These are phyloP conservation scores for Rhazya stricta DNA, from an alignment of 257 asterid species.

Conservation along the genomic window DNA sequence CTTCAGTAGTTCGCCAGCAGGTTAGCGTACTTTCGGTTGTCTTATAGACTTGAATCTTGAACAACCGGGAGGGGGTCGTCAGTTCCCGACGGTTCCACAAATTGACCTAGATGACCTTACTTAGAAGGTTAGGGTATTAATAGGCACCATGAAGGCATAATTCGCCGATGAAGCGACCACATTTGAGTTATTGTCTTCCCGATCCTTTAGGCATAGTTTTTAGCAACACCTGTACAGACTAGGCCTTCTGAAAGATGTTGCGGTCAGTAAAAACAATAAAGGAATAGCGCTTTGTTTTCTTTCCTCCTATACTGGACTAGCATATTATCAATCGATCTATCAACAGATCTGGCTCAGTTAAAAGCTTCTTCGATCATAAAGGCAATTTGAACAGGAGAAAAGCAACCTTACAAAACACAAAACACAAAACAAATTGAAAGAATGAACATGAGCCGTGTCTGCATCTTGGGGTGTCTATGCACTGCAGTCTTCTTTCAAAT, in stretches of 20 bases:
- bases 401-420: neutral
- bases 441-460: neutral
- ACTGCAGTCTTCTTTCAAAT: conserved; percentile 4
- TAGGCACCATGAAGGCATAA: too few species aligned
- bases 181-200: too few species aligned
- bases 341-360: neutral
- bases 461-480: neutral
- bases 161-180: too few species aligned
- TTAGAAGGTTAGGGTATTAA: neutral
- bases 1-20: neutral
- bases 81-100: neutral
- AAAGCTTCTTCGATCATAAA: neutral
- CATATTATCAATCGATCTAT: neutral
- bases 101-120: neutral
- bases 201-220: too few species aligned
- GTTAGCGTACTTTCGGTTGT: too few species aligned
- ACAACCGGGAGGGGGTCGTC: too few species aligned
- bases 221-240: too few species aligned
- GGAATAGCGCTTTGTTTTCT: too few species aligned
- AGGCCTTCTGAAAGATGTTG: too few species aligned
- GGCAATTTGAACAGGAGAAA: neutral
- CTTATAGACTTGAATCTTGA: neutral
- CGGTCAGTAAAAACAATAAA: too few species aligned
- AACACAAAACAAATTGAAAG: neutral
- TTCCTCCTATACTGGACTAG: too few species aligned